A percentile compares a stretch with the other conserved stretches of the same genome.
Evolutionary conservation across 2,329 filamentous ascomycete genomes (phyloP).

Genomic region (Colletotrichum sp.): DNA sequence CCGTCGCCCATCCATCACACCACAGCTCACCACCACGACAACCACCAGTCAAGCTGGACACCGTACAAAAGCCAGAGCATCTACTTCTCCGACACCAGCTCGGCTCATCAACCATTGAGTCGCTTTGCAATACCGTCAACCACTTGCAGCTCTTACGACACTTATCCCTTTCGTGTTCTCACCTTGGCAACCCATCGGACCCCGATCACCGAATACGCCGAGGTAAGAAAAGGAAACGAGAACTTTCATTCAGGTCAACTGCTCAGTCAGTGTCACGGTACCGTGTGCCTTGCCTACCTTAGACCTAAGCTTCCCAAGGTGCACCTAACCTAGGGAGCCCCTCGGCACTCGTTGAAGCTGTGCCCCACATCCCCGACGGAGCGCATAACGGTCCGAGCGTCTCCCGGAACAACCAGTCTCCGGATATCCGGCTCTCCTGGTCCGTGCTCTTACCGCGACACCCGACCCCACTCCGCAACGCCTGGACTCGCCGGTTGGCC

Average conservation of each 20-base stretch:
- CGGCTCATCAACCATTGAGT: not conserved
- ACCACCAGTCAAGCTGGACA: not conserved
- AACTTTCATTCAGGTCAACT: not conserved
- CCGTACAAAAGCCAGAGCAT: not conserved
- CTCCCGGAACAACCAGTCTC: not conserved
- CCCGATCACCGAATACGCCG: not conserved
- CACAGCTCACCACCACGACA: not conserved
- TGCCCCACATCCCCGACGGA: not conserved
- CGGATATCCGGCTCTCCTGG: not conserved
- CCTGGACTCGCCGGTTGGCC: not conserved
- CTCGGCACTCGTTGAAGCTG: not conserved
- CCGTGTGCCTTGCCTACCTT: not conserved
- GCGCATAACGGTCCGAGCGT: not conserved
- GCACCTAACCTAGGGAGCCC: not conserved
- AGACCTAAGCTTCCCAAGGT: not conserved
- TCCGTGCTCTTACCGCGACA: not conserved
- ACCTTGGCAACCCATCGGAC: not conserved
- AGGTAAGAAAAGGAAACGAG: not conserved
- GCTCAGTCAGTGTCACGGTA: not conserved
- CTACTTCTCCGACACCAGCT: not conserved
- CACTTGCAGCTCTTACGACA: not conserved
- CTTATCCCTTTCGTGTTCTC: not conserved
- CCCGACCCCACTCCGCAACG: conserved; percentile 3
- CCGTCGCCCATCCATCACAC: not conserved
- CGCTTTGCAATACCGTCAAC: not conserved